phyloP scores from a whole-genome alignment of 148 eudicot species.

The Amaranthus palmeri region DNA sequence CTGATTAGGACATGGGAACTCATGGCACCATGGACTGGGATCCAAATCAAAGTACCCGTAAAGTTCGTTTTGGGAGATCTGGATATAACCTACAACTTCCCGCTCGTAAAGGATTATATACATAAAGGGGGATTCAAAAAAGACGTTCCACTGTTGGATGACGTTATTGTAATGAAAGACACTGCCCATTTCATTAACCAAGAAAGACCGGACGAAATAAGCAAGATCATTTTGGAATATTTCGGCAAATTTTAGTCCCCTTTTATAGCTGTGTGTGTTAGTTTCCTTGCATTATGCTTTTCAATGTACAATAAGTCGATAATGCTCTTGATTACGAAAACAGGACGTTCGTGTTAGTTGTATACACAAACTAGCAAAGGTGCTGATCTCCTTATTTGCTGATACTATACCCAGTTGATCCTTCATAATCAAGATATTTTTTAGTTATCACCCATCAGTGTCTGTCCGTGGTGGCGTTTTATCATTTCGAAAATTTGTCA shows the following conservation, averaged over 20 bases:
- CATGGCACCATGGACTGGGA: constrained; percentile 59
- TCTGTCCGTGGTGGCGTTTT: background rate
- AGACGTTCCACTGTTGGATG: constrained; percentile 52
- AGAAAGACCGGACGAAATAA: constrained; percentile 55
- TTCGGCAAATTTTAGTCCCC: constrained; percentile 32
- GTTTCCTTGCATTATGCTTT: background rate
- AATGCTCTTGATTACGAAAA: background rate
- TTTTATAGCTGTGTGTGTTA: background rate
- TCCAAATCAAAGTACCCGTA: constrained; percentile 43
- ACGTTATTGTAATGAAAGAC: constrained; percentile 53
- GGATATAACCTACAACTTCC: constrained; percentile 40
- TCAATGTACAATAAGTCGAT: background rate
- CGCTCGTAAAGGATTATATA: constrained; percentile 43
- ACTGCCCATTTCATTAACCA: constrained; percentile 59
- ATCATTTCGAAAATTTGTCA: too few relatives aligned
- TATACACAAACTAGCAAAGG: background rate
- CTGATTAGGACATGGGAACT: constrained; percentile 61
- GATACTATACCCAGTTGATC: background rate
- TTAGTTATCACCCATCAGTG: background rate
- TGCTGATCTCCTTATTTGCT: background rate
- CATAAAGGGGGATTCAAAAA: constrained; percentile 55
- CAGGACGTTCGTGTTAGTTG: background rate
- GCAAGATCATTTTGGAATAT: constrained; percentile 42
- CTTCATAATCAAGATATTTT: background rate
- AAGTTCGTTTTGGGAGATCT: constrained; percentile 55